Evolutionary conservation across 192 early-diverging fungal genomes (phyloP), one percentile per base, ranked within the genome.

Genomic region (Linnemannia zychae): DNA sequence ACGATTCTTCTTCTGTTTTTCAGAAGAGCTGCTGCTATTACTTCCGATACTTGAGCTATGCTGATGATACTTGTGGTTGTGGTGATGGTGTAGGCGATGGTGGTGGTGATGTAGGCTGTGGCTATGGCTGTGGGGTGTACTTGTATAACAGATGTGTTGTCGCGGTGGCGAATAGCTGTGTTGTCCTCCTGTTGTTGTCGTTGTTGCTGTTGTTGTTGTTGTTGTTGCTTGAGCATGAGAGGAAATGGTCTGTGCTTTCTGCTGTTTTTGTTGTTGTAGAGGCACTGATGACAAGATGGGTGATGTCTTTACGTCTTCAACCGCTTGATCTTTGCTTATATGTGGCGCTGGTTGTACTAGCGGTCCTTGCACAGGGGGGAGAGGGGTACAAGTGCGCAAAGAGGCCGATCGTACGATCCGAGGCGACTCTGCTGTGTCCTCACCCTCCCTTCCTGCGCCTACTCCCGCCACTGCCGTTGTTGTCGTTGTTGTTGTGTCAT

Each of bases 61-160:
- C 20, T 15, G 67, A 6, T 70, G 49, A 22, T 73, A 24, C 0
- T 34, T 13, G 71, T 37, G 44, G 31, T 72, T 65, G n/a, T 65
- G 77, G 22, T 80, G 37, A 22, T 63, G 22, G 20, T 65, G 76
- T 37, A 12, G 49, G 9, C 71, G 48, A 22, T 22, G 63, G 5
- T 66, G 60, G 20, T 48, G 69, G 17, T 72, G 72, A 37, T 72
- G 77, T 13, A 73, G 77, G 47, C 69, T 72, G 28, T 46, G 77
- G 7, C 44, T 53, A 16, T 31, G 77, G 37, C 50, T 66, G 20
- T 72, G 60, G 72, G 47, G 66, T 68, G 71, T 44, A 49, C 53
- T 44, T 31, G 79, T 74, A 72, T 79, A 73, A 12, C 50, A 48
- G 44, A 79, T 73, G 24, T 79, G 78, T 31, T 79, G 71, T 67